phyloP scores from a whole-genome alignment of 176 grass and related monocot genomes.

The Carex myosuroides region DNA sequence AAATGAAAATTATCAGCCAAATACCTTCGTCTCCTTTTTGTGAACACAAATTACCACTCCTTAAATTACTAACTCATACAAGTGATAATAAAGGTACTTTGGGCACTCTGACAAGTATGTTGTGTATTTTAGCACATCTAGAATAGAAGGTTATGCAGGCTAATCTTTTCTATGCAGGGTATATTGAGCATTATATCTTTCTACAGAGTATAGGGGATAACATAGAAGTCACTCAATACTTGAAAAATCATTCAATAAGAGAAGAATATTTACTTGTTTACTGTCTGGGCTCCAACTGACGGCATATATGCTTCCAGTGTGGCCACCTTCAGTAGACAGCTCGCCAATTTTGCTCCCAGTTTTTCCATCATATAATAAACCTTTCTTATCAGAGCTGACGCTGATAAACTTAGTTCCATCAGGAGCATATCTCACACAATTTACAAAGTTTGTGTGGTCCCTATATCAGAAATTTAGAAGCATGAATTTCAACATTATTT shows the following conservation, averaged over 20 bases:
- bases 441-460: constrained; percentile 94
- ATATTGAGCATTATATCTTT: background rate
- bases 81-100: background rate
- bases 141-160: background rate
- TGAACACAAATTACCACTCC: background rate
- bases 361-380: constrained; percentile 88
- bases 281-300: constrained; percentile 95
- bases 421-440: constrained; percentile 83
- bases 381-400: constrained; percentile 96
- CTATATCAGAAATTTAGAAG: constrained; percentile 38
- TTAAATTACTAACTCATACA: background rate
- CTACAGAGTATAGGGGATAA: background rate
- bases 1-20: background rate
- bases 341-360: constrained; percentile 92
- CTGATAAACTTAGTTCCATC: constrained; percentile 97
- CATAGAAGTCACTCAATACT: background rate
- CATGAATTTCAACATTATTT: background rate
- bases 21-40: background rate
- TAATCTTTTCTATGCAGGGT: background rate
- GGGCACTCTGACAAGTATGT: background rate
- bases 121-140: background rate
- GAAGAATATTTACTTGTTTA: constrained; percentile 65
- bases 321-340: constrained; percentile 48
- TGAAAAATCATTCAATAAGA: constrained; percentile 10
- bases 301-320: constrained; percentile 95